Percentiles rank a stretch among this genome's conserved stretches.
phyloP scores from a whole-genome alignment of 2,329 filamentous ascomycete genomes.

The Xylaria sp. region DNA sequence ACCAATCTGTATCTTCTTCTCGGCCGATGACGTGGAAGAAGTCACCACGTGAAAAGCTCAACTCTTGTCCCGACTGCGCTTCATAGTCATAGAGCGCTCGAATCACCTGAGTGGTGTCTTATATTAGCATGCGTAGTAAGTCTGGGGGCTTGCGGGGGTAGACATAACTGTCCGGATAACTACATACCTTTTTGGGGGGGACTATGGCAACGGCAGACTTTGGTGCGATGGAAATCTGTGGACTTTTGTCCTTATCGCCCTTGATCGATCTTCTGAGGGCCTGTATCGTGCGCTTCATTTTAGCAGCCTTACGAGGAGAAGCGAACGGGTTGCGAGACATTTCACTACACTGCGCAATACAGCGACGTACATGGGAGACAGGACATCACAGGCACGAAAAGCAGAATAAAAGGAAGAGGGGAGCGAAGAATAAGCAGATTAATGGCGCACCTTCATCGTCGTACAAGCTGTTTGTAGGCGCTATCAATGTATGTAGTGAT shows the following conservation, averaged over 20 bases:
- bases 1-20: conserved; percentile 96
- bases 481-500: conserved; percentile 43
- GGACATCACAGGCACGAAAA: conserved; percentile 28
- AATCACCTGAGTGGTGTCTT: conserved; percentile 75
- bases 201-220: conserved; percentile 90
- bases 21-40: conserved; percentile 98
- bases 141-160: neutral
- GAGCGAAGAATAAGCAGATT: conserved; percentile 38
- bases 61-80: conserved; percentile 78
- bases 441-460: conserved; percentile 52
- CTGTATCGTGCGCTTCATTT: conserved; percentile 62
- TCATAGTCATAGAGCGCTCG: conserved; percentile 95
- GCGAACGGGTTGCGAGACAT: conserved; percentile 46
- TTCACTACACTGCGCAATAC: conserved; percentile 30
- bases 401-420: conserved; percentile 17
- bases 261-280: conserved; percentile 89
- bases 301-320: conserved; percentile 44
- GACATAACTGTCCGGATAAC: conserved; percentile 17
- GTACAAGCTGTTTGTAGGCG: conserved; percentile 42
- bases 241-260: conserved; percentile 81
- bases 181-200: conserved; percentile 87
- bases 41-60: conserved; percentile 93
- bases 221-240: conserved; percentile 79
- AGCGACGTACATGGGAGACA: conserved; percentile 33
- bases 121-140: conserved; percentile 36